A percentile compares a stretch with the other conserved stretches of the same genome.
phyloP scores from a whole-genome alignment of 345 rosid genomes.

The Erodium maritimum region DNA sequence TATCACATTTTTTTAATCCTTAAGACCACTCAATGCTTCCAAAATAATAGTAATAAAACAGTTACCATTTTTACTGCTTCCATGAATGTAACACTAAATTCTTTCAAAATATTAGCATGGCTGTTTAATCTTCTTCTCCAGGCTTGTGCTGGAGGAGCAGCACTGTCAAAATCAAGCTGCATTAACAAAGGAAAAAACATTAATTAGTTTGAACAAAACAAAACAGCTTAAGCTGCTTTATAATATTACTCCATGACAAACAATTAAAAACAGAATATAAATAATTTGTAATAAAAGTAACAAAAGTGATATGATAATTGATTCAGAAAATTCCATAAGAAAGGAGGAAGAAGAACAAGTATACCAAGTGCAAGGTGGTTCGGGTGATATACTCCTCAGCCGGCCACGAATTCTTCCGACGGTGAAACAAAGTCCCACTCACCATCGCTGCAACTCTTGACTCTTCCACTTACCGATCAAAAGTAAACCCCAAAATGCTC shows the following conservation, averaged over 20 bases:
- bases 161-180: constrained; percentile 84
- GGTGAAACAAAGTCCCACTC: constrained; percentile 61
- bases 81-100: constrained; percentile 73
- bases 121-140: constrained; percentile 96
- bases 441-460: constrained; percentile 34
- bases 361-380: constrained; percentile 56
- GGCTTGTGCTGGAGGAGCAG: constrained; percentile 89
- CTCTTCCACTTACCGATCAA: no score
- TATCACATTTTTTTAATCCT: no score
- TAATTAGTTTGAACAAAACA: not conserved
- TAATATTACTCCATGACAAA: not conserved
- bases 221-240: not conserved
- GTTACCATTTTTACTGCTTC: constrained; percentile 91
- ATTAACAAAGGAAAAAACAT: constrained; percentile 6
- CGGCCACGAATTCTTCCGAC: constrained; percentile 88
- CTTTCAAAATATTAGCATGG: constrained; percentile 85
- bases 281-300: no score
- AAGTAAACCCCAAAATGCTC: no score
- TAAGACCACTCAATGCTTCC: no score
- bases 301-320: no score
- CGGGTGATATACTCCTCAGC: constrained; percentile 75
- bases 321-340: not conserved
- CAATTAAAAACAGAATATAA: no score
- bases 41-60: no score
- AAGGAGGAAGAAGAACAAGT: no score